Conservation (phyloP, 2,329 filamentous ascomycete species). For the Annulohypoxylon truncatum region DNA sequence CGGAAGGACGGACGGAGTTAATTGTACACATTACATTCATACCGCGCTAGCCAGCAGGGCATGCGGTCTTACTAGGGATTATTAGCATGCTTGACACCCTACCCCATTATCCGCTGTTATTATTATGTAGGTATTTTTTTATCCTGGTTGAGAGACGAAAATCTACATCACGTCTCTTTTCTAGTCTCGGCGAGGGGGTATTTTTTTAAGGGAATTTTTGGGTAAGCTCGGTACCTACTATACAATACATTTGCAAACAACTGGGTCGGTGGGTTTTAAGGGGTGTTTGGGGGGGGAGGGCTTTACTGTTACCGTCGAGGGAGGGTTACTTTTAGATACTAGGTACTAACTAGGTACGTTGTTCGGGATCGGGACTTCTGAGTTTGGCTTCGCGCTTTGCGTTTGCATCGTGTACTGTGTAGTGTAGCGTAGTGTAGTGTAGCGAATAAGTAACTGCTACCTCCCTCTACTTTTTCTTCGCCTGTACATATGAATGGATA, state of each 20-base stretch:
- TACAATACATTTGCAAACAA: no score
- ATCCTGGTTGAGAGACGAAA: background rate
- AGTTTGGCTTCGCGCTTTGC: background rate
- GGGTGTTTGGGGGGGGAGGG: background rate
- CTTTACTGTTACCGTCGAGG: background rate
- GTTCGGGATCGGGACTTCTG: background rate
- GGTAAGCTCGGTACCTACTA: no score
- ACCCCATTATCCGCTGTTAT: background rate
- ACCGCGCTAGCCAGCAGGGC: background rate
- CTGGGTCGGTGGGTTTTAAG: background rate
- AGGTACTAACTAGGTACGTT: background rate
- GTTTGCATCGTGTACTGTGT: background rate
- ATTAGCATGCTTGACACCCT: background rate
- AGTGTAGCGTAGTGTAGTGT: background rate
- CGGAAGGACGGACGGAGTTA: conserved; percentile 12
- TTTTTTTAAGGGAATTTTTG: background rate
- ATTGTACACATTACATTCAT: background rate
- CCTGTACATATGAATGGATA: background rate
- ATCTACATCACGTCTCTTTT: background rate
- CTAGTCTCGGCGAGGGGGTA: background rate
- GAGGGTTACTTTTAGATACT: background rate
- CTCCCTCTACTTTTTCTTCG: background rate
- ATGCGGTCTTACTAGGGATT: background rate
- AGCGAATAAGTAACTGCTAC: background rate
- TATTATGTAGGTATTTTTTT: background rate